These are phyloP conservation scores for Podila clonocystis DNA, from an alignment of 192 early-diverging fungal genomes.

Conservation along the genomic window DNA sequence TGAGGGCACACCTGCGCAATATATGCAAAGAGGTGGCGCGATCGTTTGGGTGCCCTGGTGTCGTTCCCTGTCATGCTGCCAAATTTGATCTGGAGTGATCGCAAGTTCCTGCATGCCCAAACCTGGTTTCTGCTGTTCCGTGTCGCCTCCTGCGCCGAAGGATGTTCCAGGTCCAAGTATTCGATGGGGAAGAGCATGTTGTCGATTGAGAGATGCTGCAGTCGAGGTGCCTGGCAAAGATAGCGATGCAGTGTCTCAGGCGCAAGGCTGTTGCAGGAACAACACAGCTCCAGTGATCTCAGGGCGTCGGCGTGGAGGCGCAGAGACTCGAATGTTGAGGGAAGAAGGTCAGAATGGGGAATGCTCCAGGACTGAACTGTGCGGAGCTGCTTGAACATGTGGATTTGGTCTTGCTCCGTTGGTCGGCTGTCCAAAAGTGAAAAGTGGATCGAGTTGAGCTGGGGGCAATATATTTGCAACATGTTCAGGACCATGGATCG, in stretches of 20 bases:
- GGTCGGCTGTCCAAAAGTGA: slow-evolving; percentile 1
- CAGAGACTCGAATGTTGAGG: slow-evolving; percentile 20
- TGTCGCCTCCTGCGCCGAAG: not conserved
- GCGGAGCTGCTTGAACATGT: slow-evolving; percentile 9
- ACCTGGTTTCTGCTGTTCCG: not conserved
- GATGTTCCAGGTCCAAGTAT: slow-evolving; percentile 23
- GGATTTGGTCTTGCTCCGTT: slow-evolving; percentile 9
- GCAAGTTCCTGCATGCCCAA: slow-evolving; percentile 12
- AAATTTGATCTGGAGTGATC: slow-evolving; percentile 20
- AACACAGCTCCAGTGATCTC: slow-evolving; percentile 10
- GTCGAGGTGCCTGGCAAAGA: slow-evolving; percentile 16
- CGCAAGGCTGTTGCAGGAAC: not conserved
- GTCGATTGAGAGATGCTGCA: slow-evolving; percentile 14
- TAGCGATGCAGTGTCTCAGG: slow-evolving; percentile 22
- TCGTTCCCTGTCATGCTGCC: slow-evolving; percentile 8
- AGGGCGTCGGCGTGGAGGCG: slow-evolving; percentile 7
- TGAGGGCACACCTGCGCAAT: slow-evolving; percentile 15
- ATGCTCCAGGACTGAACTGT: slow-evolving; percentile 9
- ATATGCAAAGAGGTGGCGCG: slow-evolving; percentile 21
- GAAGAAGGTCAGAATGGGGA: slow-evolving; percentile 12
- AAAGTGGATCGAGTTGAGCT: slow-evolving; percentile 10
- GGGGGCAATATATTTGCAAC: slow-evolving; percentile 6
- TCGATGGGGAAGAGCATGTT: slow-evolving; percentile 18
- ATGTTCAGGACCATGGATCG: not conserved
- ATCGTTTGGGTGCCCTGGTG: slow-evolving; percentile 5